A percentile compares a stretch with the other conserved stretches of the same genome.
phyloP scores from a whole-genome alignment of 495 filamentous ascomycete species.

The Talaromyces stipitatus region DNA sequence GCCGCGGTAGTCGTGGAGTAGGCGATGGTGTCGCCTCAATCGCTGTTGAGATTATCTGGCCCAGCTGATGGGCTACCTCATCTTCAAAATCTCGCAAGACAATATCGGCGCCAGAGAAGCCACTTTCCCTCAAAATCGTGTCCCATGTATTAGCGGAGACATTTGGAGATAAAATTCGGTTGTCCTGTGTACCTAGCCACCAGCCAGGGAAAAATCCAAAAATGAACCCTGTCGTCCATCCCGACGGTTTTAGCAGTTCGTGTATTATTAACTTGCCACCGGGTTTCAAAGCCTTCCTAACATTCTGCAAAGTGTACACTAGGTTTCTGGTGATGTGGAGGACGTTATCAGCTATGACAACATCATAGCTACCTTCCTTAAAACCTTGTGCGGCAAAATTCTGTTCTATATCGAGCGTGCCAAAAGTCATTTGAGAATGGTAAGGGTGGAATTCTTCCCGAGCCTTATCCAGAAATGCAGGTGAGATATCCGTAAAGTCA shows the following conservation, averaged over 20 bases:
- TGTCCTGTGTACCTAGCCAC: constrained; percentile 35
- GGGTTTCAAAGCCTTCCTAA: constrained; percentile 23
- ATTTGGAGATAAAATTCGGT: constrained; percentile 19
- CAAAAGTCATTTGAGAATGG: too few relatives aligned
- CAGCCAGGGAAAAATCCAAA: constrained; percentile 39
- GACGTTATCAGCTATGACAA: too few relatives aligned
- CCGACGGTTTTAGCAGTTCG: constrained; percentile 31
- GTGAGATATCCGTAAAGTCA: too few relatives aligned
- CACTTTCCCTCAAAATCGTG: constrained; percentile 12
- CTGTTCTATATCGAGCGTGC: too few relatives aligned
- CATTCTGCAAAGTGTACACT: constrained; percentile 21
- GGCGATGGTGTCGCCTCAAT: background rate
- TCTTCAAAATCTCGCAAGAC: constrained; percentile 22
- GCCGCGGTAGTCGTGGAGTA: too few relatives aligned
- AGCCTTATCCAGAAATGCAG: too few relatives aligned
- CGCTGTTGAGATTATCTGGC: background rate
- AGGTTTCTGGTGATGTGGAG: too few relatives aligned
- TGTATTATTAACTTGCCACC: constrained; percentile 43
- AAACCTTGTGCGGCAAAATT: too few relatives aligned
- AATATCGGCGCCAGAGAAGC: constrained; percentile 20
- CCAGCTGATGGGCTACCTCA: constrained; percentile 19
- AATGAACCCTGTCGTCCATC: constrained; percentile 15
- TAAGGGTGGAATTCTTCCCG: too few relatives aligned
- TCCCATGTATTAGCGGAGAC: constrained; percentile 16
- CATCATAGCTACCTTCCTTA: too few relatives aligned